phyloP scores from a whole-genome alignment of 2,329 filamentous ascomycete species.

The Sclerotinia spermophila region DNA sequence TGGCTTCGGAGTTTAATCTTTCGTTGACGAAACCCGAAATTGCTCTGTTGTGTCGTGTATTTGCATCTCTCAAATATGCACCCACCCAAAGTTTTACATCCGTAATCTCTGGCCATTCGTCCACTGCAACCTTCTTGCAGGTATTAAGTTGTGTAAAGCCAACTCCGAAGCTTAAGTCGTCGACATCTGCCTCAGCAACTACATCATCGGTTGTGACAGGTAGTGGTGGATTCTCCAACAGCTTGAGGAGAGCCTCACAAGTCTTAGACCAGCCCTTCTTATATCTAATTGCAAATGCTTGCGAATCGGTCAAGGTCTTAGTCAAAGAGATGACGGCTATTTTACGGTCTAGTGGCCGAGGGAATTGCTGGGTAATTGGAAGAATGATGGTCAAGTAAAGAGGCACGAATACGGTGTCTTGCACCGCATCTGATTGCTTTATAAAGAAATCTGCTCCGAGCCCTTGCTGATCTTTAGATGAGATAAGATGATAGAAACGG shows the following conservation, averaged over 20 bases:
- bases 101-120: constrained; percentile 82
- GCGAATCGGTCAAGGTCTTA: constrained; percentile 83
- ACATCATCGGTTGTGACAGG: constrained; percentile 67
- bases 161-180: constrained; percentile 91
- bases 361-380: constrained; percentile 82
- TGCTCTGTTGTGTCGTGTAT: constrained; percentile 66
- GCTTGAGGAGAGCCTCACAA: constrained; percentile 81
- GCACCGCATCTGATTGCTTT: constrained; percentile 74
- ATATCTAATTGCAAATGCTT: constrained; percentile 77
- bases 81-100: constrained; percentile 77
- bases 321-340: constrained; percentile 89
- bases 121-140: constrained; percentile 68
- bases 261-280: constrained; percentile 89
- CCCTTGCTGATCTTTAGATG: constrained; percentile 66
- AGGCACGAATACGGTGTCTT: constrained; percentile 73
- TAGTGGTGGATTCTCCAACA: constrained; percentile 81
- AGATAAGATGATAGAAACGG: constrained; percentile 90
- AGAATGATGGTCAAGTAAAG: constrained; percentile 87
- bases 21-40: constrained; percentile 69
- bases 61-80: constrained; percentile 63
- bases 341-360: constrained; percentile 86
- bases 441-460: constrained; percentile 92
- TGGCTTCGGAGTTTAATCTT: constrained; percentile 61
- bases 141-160: constrained; percentile 94
- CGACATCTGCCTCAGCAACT: constrained; percentile 83